Conservation (phyloP, 352 stramenopile species). For the Pelagophyceae sp. region DNA sequence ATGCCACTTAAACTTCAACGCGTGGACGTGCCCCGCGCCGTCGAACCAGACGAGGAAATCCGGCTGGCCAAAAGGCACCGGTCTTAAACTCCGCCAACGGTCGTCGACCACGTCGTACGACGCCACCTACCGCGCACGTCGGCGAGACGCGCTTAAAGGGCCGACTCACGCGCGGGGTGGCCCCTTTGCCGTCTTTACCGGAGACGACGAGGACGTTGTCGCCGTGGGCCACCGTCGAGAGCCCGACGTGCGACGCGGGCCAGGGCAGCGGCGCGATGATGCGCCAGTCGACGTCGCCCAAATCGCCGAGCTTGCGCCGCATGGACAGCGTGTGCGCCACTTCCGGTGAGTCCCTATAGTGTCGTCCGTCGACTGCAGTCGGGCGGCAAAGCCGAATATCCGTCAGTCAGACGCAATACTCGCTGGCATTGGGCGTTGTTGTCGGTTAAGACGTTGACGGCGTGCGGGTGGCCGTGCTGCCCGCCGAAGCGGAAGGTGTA, state of each 20-base stretch:
- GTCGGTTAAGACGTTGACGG: constrained; percentile 18
- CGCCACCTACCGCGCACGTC: too few species aligned
- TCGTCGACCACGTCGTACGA: constrained; percentile 13
- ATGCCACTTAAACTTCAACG: constrained; percentile 15
- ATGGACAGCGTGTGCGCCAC: background rate
- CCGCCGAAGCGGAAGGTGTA: constrained; percentile 7
- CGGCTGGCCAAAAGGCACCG: background rate
- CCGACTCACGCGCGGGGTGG: background rate
- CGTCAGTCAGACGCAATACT: background rate
- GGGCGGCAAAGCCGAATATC: background rate
- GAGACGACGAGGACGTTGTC: constrained; percentile 4
- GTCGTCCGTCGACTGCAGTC: too few species aligned
- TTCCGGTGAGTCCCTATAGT: background rate
- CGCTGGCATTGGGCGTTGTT: constrained; percentile 15
- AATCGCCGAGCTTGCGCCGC: background rate
- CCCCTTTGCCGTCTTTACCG: constrained; percentile 6
- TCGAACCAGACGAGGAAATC: constrained; percentile 15
- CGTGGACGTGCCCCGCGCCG: background rate
- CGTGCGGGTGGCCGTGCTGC: constrained; percentile 16
- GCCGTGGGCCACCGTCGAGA: background rate
- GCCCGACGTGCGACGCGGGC: constrained; percentile 9
- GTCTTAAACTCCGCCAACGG: background rate
- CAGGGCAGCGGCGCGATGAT: constrained; percentile 4
- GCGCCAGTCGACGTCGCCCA: background rate
- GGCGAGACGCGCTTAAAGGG: too few species aligned